A percentile compares a stretch with the other conserved stretches of the same genome.
Conservation (phyloP, 352 stramenopile genomes). For the Elongisporangium senticosum region DNA sequence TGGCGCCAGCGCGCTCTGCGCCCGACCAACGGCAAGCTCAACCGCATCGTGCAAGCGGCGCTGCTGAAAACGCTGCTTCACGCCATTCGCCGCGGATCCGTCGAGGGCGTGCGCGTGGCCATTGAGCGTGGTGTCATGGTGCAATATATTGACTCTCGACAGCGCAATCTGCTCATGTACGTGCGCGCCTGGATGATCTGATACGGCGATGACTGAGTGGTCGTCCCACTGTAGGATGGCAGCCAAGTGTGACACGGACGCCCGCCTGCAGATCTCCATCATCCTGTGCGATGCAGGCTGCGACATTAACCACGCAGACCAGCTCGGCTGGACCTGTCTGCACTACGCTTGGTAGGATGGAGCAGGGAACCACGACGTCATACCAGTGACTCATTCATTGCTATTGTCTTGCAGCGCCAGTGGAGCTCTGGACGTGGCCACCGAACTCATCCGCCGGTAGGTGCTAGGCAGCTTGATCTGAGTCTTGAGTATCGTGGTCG, state of each 20-base stretch:
- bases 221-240: conserved; percentile 33
- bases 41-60: conserved; percentile 70
- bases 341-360: conserved; percentile 76
- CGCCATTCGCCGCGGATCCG: conserved; percentile 66
- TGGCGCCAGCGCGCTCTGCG: conserved; percentile 48
- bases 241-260: conserved; percentile 77
- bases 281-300: conserved; percentile 81
- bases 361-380: neutral
- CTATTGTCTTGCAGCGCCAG: conserved; percentile 40
- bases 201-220: neutral
- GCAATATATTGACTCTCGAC: conserved; percentile 68
- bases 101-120: conserved; percentile 77
- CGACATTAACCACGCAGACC: conserved; percentile 82
- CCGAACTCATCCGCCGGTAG: conserved; percentile 65
- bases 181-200: neutral
- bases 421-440: conserved; percentile 63
- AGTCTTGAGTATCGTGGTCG: neutral
- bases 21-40: conserved; percentile 57
- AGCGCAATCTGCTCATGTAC: conserved; percentile 82
- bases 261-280: conserved; percentile 73
- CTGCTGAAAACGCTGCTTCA: conserved; percentile 83
- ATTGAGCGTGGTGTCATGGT: conserved; percentile 79
- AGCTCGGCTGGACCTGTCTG: conserved; percentile 79
- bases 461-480: neutral
- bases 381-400: neutral